A percentile compares a stretch with the other conserved stretches of the same genome.
Conservation (phyloP, 2,329 filamentous ascomycete genomes). For the Coleophoma eucalyptorum region DNA sequence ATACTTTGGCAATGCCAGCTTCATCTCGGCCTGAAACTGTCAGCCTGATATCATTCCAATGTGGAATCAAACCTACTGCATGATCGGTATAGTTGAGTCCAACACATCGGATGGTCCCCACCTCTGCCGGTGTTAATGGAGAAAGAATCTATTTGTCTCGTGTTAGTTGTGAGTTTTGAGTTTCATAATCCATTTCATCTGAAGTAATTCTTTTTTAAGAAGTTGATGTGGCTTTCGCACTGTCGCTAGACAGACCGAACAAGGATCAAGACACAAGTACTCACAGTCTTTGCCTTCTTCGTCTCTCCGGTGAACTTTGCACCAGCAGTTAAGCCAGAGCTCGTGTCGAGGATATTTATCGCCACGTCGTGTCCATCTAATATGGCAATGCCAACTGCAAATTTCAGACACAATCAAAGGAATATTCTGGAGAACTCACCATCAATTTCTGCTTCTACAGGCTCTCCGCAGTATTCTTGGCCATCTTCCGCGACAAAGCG, state of each 20-base stretch:
- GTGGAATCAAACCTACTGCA: slow-evolving; percentile 16
- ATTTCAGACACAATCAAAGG: neutral
- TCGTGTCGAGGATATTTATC: slow-evolving; percentile 15
- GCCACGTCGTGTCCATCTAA: slow-evolving; percentile 10
- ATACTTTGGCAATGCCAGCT: slow-evolving; percentile 45
- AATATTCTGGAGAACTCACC: neutral
- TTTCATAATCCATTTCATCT: no score
- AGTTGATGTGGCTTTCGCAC: no score
- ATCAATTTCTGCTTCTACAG: slow-evolving; percentile 13
- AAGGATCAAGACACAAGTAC: neutral
- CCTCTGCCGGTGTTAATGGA: slow-evolving; percentile 42
- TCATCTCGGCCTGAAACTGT: slow-evolving; percentile 46
- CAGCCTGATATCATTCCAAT: neutral
- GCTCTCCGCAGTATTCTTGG: slow-evolving; percentile 22
- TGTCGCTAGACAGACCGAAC: no score
- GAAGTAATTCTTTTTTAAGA: no score
- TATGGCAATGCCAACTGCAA: slow-evolving; percentile 13
- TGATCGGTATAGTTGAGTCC: slow-evolving; percentile 44
- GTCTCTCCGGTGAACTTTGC: slow-evolving; percentile 14
- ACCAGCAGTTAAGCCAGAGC: slow-evolving; percentile 24
- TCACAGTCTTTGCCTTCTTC: slow-evolving; percentile 1
- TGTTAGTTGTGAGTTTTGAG: neutral
- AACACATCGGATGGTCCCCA: slow-evolving; percentile 55
- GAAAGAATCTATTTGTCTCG: slow-evolving; percentile 36
- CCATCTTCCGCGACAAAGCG: slow-evolving; percentile 21